Base-by-base conservation (phyloP, 2,329 filamentous ascomycete genomes). In the Xylaria multiplex region DNA sequence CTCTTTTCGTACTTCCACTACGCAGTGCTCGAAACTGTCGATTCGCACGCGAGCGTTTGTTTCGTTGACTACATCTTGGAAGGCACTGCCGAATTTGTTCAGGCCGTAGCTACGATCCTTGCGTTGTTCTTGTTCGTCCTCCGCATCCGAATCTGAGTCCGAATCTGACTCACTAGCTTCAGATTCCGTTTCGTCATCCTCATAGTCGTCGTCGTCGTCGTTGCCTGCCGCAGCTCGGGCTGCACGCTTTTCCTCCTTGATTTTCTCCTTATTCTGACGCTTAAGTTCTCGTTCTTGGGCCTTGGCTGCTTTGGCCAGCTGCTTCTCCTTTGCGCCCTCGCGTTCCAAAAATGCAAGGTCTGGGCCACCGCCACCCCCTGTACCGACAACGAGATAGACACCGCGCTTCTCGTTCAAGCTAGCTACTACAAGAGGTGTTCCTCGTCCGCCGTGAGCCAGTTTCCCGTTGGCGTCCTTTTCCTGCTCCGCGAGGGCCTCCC, bases 1-100 rank as follows among this genome's bases (percentile, higher is more conserved):
- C 77, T 98, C 96, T 82, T 97, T 97, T 80, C 90, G 90, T n/a
- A 99, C 95, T 78, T 99, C 96, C 53, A 98, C 94, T 7, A 98
- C 96, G 75, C 93, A 97, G 78, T 97, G 93, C 80, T 99, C 96
- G 75, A 99, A 99, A 78, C 92, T 96, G 79, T 99, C 96, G 76
- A 97, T 96, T 66, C 93, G 85, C 22, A 98, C 93, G 16, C 94
- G 83, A 0, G 95, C 93, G 65, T 90, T 96, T 16, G 95, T 98
- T 82, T 97, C 93, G 58, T 91, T 88, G 2, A 97, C 92, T 0
- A 98, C 96, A 75, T 97, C 93, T 77, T 97, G 93, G 78, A 99
- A 99, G 2, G 96, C 95, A 73, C 91, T 93, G 7, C 96, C 96
- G 75, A 99, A 99, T 56, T 91, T 88, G 79, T 98, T 99, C 59